These are phyloP conservation scores for Lepiota brunneoincarnata DNA, from an alignment of 768 basidiomycete species.

Conservation along the genomic window DNA sequence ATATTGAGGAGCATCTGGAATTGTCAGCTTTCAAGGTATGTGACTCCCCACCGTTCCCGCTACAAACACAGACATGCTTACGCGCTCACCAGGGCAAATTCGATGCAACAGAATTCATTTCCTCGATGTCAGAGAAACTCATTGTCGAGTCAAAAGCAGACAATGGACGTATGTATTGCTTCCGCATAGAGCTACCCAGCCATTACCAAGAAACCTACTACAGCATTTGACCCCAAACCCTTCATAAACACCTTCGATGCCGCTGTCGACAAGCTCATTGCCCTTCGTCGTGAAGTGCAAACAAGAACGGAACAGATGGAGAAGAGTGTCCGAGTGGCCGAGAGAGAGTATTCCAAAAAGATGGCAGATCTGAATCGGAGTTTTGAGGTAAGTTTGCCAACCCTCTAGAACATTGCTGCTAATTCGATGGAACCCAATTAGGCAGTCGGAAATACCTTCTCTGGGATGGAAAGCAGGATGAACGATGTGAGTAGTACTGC, in stretches of 20 bases:
- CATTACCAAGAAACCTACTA: neutral
- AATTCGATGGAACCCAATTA: slow-evolving; percentile 27
- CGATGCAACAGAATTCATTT: slow-evolving; percentile 88
- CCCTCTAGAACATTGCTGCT: neutral
- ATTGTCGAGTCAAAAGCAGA: slow-evolving; percentile 82
- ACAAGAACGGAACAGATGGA: slow-evolving; percentile 89
- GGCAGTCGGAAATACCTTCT: slow-evolving; percentile 86
- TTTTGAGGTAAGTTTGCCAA: slow-evolving; percentile 70
- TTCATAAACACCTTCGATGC: slow-evolving; percentile 92
- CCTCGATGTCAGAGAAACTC: slow-evolving; percentile 81
- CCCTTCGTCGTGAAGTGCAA: slow-evolving; percentile 87
- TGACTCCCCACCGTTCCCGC: neutral
- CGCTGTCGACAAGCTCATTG: slow-evolving; percentile 85
- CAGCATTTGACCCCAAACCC: slow-evolving; percentile 93
- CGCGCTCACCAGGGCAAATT: slow-evolving; percentile 70
- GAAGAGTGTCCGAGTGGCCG: slow-evolving; percentile 82
- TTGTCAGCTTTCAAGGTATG: slow-evolving; percentile 57
- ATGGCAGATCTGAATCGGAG: slow-evolving; percentile 91
- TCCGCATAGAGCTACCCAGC: neutral
- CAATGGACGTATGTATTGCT: slow-evolving; percentile 61
- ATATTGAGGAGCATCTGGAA: slow-evolving; percentile 49
- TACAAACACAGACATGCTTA: neutral
- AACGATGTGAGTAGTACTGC: slow-evolving; percentile 93
- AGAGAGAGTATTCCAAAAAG: slow-evolving; percentile 92
- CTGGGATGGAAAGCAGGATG: slow-evolving; percentile 87